Conservation (phyloP, 306 rosid genomes). For the Acacia acuminata region DNA sequence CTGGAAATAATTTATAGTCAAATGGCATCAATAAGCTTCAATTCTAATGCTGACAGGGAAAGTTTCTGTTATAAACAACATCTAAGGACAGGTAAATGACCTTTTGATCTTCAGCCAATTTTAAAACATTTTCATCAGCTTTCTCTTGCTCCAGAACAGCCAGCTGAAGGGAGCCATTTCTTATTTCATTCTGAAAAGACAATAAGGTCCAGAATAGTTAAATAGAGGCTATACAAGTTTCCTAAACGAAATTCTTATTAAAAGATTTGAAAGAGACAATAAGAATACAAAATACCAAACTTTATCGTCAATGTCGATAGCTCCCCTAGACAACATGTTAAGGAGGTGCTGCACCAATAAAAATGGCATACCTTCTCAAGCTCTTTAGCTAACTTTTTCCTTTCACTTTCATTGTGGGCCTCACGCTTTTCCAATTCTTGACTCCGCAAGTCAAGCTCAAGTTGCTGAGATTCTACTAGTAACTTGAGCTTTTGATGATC, state of each 20-base stretch:
- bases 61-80: slow-evolving; percentile 18
- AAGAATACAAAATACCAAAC: slow-evolving; percentile 24
- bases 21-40: slow-evolving; percentile 30
- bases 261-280: slow-evolving; percentile 6
- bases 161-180: slow-evolving; percentile 67
- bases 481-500: slow-evolving; percentile 79
- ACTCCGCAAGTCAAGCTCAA: slow-evolving; percentile 66
- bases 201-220: slow-evolving; percentile 32
- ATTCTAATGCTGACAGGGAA: slow-evolving; percentile 33
- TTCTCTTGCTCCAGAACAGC: slow-evolving; percentile 84
- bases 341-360: slow-evolving; percentile 38
- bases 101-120: slow-evolving; percentile 91
- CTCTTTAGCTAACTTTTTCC: slow-evolving; percentile 76
- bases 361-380: slow-evolving; percentile 65
- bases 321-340: slow-evolving; percentile 20
- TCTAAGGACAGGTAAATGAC: slow-evolving; percentile 48
- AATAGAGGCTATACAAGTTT: slow-evolving; percentile 29
- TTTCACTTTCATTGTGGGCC: slow-evolving; percentile 75
- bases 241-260: slow-evolving; percentile 2
- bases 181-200: slow-evolving; percentile 64
- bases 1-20: slow-evolving; percentile 58
- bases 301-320: not conserved
- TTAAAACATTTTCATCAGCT: slow-evolving; percentile 78
- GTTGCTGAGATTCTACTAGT: slow-evolving; percentile 83
- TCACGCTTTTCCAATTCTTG: slow-evolving; percentile 89